These are phyloP conservation scores for Tolypocladium inflatum DNA, from an alignment of 2,329 filamentous ascomycete species.

Conservation along the genomic window DNA sequence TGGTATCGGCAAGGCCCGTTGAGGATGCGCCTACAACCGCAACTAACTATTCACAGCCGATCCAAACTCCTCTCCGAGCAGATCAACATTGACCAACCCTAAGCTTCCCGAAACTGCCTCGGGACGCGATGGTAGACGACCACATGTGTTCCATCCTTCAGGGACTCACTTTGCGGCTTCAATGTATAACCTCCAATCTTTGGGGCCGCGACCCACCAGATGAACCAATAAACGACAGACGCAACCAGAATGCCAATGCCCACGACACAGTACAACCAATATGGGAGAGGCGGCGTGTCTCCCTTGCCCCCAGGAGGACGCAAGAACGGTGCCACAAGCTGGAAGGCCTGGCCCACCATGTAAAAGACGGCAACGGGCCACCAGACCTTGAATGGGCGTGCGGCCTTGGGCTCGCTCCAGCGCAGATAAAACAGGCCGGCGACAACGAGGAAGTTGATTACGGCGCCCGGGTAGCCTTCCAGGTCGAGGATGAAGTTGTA, in stretches of 20 bases:
- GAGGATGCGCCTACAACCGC: too few species aligned
- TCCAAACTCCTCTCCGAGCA: not conserved
- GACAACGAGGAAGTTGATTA: not conserved
- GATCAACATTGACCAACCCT: not conserved
- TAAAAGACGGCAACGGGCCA: not conserved
- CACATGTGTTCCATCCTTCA: not conserved
- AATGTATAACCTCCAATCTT: not conserved
- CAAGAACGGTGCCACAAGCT: not conserved
- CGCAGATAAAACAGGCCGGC: not conserved
- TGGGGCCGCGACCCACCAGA: not conserved
- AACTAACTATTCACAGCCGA: too few species aligned
- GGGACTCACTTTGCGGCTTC: not conserved
- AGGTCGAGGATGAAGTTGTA: conserved; percentile 59
- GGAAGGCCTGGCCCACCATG: not conserved
- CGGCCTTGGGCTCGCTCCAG: not conserved
- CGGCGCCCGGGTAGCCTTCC: conserved; percentile 3
- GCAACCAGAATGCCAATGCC: not conserved
- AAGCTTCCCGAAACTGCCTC: not conserved
- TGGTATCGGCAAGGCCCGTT: too few species aligned
- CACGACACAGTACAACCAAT: not conserved
- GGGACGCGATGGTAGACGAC: not conserved
- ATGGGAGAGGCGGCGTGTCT: not conserved
- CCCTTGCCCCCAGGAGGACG: not conserved
- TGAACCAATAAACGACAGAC: not conserved
- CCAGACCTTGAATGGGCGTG: not conserved